These are phyloP conservation scores for Cucurbita argyrosperma DNA, from an alignment of 306 rosid species.

Conservation along the genomic window DNA sequence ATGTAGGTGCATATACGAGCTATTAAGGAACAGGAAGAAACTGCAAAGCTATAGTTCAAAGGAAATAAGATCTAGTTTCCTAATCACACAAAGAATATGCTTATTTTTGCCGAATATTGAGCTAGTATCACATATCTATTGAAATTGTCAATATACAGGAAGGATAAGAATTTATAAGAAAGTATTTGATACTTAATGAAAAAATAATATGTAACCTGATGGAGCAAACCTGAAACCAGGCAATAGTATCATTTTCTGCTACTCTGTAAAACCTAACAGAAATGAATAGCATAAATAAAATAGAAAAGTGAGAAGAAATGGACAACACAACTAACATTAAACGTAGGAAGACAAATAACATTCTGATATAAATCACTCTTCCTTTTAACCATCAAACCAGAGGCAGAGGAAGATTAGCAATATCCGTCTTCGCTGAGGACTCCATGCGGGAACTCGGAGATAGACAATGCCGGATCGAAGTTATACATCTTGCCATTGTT, in stretches of 20 bases:
- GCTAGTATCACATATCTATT: not conserved
- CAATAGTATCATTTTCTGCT: conserved; percentile 46
- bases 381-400: not conserved
- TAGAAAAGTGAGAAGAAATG: not conserved
- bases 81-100: not conserved
- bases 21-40: not conserved
- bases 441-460: conserved; percentile 63
- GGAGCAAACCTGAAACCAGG: conserved; percentile 99
- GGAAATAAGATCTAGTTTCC: not conserved
- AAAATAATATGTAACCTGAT: conserved; percentile 66
- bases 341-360: not conserved
- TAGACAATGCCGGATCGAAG: conserved; percentile 58
- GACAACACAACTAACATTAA: not conserved
- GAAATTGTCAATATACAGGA: not conserved
- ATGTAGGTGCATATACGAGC: not conserved
- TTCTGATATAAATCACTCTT: not conserved
- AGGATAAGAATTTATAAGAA: not conserved
- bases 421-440: conserved; percentile 94
- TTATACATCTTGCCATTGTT: conserved; percentile 45
- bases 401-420: conserved; percentile 1
- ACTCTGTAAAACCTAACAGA: conserved; percentile 63
- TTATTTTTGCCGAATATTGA: not conserved
- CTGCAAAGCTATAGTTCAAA: not conserved
- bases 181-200: not conserved
- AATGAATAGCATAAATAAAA: not conserved